Conservation (phyloP, 2,329 filamentous ascomycete genomes). For the Fusarium denticulatum region DNA sequence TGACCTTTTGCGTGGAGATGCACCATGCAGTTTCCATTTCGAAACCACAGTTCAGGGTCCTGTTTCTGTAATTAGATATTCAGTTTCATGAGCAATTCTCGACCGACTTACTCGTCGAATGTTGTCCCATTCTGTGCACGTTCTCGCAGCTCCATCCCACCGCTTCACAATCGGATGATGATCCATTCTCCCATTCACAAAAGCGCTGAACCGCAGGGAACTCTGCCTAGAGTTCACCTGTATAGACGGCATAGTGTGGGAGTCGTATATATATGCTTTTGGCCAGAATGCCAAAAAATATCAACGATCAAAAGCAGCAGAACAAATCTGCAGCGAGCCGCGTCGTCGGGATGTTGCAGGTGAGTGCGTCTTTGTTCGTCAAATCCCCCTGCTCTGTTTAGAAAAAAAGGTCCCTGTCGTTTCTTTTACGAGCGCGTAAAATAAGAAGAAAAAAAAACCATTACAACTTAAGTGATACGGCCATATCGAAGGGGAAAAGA, state of each 20-base stretch:
- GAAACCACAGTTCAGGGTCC: constrained; percentile 78
- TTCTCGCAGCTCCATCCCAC: constrained; percentile 61
- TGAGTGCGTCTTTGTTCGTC: constrained; percentile 17
- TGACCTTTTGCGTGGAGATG: constrained; percentile 74
- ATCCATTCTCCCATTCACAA: constrained; percentile 42
- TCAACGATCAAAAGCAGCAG: not conserved
- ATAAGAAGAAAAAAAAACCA: not conserved
- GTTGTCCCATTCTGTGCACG: constrained; percentile 57
- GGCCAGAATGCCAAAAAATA: not conserved
- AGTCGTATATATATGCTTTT: constrained; percentile 7
- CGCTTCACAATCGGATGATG: constrained; percentile 50
- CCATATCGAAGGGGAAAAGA: constrained; percentile 7
- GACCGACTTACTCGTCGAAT: constrained; percentile 56
- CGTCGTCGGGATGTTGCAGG: constrained; percentile 35
- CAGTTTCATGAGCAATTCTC: not conserved
- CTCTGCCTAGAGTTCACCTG: constrained; percentile 28
- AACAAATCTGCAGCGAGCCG: constrained; percentile 27
- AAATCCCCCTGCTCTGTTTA: constrained; percentile 11
- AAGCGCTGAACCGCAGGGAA: constrained; percentile 42
- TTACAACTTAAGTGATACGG: constrained; percentile 7
- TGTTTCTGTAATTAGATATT: constrained; percentile 47
- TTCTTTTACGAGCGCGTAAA: not conserved
- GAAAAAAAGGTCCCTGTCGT: not conserved
- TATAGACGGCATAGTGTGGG: not conserved
- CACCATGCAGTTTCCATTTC: constrained; percentile 74